Percentiles rank a stretch among this genome's conserved stretches.
Conservation (phyloP, 257 asterid genomes). For the Lantana camara region DNA sequence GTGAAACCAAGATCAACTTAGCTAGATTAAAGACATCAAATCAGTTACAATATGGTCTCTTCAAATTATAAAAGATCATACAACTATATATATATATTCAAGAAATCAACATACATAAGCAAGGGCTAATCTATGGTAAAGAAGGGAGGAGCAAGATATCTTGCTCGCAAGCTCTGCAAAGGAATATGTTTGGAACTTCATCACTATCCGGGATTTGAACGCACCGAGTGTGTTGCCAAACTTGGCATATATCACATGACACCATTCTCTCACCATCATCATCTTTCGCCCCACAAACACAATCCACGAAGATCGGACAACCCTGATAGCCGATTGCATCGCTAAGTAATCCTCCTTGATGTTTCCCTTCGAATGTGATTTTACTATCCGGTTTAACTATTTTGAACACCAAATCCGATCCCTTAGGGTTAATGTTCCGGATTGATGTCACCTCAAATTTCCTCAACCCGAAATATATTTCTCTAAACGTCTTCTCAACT, state of each 20-base stretch:
- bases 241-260: conserved; percentile 83
- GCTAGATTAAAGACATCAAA: too few species aligned
- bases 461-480: conserved; percentile 55
- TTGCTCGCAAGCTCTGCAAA: conserved; percentile 77
- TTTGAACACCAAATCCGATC: conserved; percentile 60
- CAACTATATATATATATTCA: background rate
- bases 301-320: conserved; percentile 53
- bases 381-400: conserved; percentile 50
- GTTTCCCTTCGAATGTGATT: conserved; percentile 46
- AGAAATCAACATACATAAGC: background rate
- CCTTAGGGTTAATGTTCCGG: conserved; percentile 35
- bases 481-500: conserved; percentile 64
- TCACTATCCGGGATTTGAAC: conserved; percentile 58
- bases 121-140: conserved; percentile 37
- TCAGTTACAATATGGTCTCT: too few species aligned
- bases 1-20: too few species aligned
- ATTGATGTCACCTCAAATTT: conserved; percentile 40
- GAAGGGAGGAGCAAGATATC: conserved; percentile 60
- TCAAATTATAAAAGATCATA: background rate
- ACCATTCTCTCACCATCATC: conserved; percentile 96
- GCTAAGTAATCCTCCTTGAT: conserved; percentile 11
- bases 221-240: conserved; percentile 85
- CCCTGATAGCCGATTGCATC: conserved; percentile 37
- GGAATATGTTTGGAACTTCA: conserved; percentile 59
- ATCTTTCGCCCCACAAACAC: conserved; percentile 69